These are phyloP conservation scores for Phytophthora pini DNA, from an alignment of 352 stramenopile species.

Conservation along the genomic window DNA sequence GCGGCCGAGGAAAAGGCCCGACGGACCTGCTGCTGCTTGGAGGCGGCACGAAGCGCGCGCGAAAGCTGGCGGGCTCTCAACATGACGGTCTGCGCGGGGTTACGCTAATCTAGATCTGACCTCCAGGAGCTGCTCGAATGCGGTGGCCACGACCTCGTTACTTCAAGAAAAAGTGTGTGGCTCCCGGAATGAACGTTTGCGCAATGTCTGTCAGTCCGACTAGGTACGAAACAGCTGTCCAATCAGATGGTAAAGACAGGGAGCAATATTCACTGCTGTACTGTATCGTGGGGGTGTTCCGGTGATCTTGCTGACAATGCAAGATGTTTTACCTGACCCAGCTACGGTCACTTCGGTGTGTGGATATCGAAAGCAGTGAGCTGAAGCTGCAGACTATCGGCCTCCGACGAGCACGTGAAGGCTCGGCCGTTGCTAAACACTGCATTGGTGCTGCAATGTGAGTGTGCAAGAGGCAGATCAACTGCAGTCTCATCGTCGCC, in stretches of 20 bases:
- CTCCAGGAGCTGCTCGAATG: not conserved
- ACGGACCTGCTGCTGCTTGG: slow-evolving; percentile 33
- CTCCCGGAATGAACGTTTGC: no score
- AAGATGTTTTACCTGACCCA: no score
- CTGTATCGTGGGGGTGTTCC: no score
- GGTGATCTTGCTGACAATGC: no score
- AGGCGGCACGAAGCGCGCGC: slow-evolving; percentile 43
- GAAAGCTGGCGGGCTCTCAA: slow-evolving; percentile 53
- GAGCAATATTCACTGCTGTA: no score
- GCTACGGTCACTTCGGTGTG: not conserved
- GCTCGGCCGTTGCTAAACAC: slow-evolving; percentile 20
- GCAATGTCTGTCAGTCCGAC: no score
- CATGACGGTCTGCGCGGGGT: slow-evolving; percentile 30
- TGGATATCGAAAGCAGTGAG: slow-evolving; percentile 35
- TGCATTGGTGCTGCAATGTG: slow-evolving; percentile 46
- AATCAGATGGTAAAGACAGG: no score
- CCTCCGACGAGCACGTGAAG: slow-evolving; percentile 34
- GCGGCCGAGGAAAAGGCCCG: slow-evolving; percentile 35
- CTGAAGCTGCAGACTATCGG: slow-evolving; percentile 37
- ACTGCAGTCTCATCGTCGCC: slow-evolving; percentile 9
- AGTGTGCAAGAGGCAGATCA: slow-evolving; percentile 29
- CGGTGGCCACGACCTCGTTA: no score
- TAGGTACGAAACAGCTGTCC: no score
- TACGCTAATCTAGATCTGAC: slow-evolving; percentile 41
- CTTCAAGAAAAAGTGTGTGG: no score